Evolutionary conservation across 2,329 filamentous ascomycete species (phyloP), one percentile per base, ranked within the genome.

Genomic region (Fusarium agapanthi): DNA sequence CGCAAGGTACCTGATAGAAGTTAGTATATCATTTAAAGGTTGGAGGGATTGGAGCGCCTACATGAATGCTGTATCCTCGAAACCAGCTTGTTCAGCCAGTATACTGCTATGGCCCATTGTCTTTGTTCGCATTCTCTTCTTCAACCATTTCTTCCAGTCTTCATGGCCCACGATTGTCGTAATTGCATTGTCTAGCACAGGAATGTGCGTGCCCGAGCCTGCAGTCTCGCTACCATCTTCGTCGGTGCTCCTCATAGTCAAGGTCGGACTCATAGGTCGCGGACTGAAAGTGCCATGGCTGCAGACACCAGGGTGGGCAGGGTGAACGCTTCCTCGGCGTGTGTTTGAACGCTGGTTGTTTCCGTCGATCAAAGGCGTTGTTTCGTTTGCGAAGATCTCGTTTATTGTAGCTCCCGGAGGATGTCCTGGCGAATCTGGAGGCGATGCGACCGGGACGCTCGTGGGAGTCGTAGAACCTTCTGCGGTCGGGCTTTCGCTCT

Each of bases 201-300:
- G 80, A 14, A 82, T 79, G 35, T 74, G 79, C 15, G 79, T 77
- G 6, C 79, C 79, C 9, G 79, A 75, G 1, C 75, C 81, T 37
- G 77, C 80, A 43, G 77, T 80, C 38, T 82, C 82, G 32, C 75
- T 71, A 58, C 80, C 60, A 73, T 80, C 77, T 69, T 78, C 58
- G 69, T 79, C 76, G 51, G 75, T 76, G 64, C 78, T 78, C 22
- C 75, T 71, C 41, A 79, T 79, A 48, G 81, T 83, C 38, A 80
- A 77, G 14, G 80, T 73, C 8, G 86, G 85, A 55, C 87, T 89
- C 50, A 82, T 83, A 1, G 92, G 87, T 41, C 90, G 85, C 3
- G 93, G 91, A 47, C 93, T 94, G 78, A 95, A 94, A 22, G 92
- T 93, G 75, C 93, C 93, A 82, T 96, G 92, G 76, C 88, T 87